These are phyloP conservation scores for Tagetes patula DNA, from an alignment of 129 eudicot species.

Conservation along the genomic window DNA sequence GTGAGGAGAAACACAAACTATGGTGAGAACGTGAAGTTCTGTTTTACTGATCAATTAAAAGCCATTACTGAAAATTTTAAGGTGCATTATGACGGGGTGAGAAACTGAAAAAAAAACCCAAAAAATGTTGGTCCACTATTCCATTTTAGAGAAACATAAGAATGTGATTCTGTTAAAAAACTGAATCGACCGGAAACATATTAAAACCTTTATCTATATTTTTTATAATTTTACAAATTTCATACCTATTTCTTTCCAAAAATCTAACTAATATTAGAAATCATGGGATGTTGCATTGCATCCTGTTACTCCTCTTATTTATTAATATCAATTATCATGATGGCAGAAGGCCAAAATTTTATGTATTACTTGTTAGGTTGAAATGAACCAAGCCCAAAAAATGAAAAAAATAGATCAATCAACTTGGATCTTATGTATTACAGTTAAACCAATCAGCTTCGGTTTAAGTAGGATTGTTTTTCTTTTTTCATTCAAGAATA, in stretches of 20 bases:
- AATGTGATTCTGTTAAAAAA: neutral
- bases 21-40: constrained; percentile 1
- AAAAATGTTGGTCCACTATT: neutral
- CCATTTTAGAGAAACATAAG: neutral
- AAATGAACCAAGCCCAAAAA: constrained; percentile 2
- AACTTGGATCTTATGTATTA: neutral
- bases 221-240: neutral
- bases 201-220: neutral
- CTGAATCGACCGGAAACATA: neutral
- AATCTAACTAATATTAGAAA: neutral
- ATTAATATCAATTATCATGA: neutral
- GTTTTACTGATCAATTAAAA: neutral
- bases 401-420: neutral
- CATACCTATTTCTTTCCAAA: neutral
- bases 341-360: neutral
- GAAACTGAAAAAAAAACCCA: neutral
- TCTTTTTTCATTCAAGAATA: neutral
- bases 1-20: neutral
- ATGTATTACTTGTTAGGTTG: neutral
- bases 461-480: neutral
- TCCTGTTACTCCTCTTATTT: neutral
- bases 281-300: neutral
- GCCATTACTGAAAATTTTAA: constrained; percentile 1
- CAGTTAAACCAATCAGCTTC: neutral
- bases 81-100: neutral